Evolutionary conservation across 129 eudicot genomes (phyloP).

Genomic region (sunflower (Helianthus annuus)): HanXRQr2.0-SUNRISE NC_035442.2:155928025-155928524

Average conservation of each 20-base stretch:
- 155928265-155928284: not conserved
- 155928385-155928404: conserved; percentile 80
- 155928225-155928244: conserved; percentile 95
- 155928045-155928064: conserved; percentile 68
- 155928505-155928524: conserved; percentile 1
- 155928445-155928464: conserved; percentile 65
- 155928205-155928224: conserved; percentile 90
- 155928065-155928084: not conserved
- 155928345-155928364: conserved; percentile 70
- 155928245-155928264: conserved; percentile 41
- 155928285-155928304: not conserved
- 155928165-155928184: conserved; percentile 84
- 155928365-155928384: conserved; percentile 96
- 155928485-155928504: not conserved
- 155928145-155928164: conserved; percentile 88
- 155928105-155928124: not conserved
- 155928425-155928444: conserved; percentile 63
- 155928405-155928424: conserved; percentile 75
- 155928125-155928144: conserved; percentile 93
- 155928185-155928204: conserved; percentile 99
- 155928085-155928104: not conserved
- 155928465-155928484: conserved; percentile 31
- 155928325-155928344: conserved; percentile 86
- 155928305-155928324: conserved; percentile 66
- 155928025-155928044: conserved; percentile 82